A percentile compares a stretch with the other conserved stretches of the same genome.
phyloP scores from a whole-genome alignment of 345 rosid species.

The Melaleuca alternifolia region DNA sequence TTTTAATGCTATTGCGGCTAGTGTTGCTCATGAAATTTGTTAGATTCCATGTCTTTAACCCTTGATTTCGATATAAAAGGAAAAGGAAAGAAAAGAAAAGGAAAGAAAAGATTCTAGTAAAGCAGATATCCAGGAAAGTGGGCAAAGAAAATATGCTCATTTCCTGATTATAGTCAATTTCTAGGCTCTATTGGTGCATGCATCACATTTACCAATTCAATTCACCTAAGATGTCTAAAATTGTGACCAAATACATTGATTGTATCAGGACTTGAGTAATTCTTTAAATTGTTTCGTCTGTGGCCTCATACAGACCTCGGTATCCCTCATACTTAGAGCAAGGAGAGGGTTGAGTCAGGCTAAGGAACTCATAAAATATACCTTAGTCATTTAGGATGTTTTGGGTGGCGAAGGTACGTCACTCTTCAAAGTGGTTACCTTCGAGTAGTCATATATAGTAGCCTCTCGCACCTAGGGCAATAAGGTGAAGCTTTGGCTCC shows the following conservation, averaged over 20 bases:
- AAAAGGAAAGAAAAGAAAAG: background rate
- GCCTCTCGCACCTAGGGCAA: no score
- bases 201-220: background rate
- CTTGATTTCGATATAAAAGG: background rate
- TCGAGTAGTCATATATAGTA: no score
- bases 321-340: no score
- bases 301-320: no score
- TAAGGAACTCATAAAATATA: no score
- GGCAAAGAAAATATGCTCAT: background rate
- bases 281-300: no score
- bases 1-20: background rate
- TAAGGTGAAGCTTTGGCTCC: no score
- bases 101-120: background rate
- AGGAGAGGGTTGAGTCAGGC: no score
- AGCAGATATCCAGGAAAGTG: background rate
- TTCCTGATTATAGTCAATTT: background rate
- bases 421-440: no score
- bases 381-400: no score
- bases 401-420: no score
- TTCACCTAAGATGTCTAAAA: background rate
- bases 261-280: background rate
- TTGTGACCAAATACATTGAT: background rate
- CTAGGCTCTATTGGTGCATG: background rate
- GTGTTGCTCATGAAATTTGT: background rate
- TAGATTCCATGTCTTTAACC: background rate